Evolutionary conservation across 2,329 filamentous ascomycete genomes (phyloP), one percentile per base, ranked within the genome.

Genomic region (Colletotrichum horii): DNA sequence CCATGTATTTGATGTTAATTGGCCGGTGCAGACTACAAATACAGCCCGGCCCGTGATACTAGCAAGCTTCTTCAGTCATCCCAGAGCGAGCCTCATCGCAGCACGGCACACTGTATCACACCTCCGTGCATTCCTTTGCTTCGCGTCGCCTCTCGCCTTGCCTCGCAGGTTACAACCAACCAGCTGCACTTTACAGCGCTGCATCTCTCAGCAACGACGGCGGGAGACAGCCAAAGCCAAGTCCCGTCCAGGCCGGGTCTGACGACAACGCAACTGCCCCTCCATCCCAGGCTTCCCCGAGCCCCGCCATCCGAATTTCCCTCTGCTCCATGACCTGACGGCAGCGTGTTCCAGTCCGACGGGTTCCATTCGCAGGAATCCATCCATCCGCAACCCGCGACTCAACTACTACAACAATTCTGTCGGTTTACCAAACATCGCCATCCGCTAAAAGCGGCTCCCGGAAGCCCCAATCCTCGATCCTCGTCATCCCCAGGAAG

Each of bases 11-110:
- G 65, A 66, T 64, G 62, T 74, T 69, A 22, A 73, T 68, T 58
- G 70, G 64, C 36, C 64, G 56, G 30, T 65, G 36, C 74, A 73
- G 74, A 69, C 74, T 74, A 74, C 70, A 73, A 65, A 73, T 69
- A 74, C 58, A 69, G 70, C 52, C 43, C 26, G 58, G 48, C 24
- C 64, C 52, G 70, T 64, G 43, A 69, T 58, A 68, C 73, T 64
- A 43, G 64, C 58, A 69, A 19, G n/a, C n/a, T 60, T 32, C n/a
- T 28, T 69, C 16, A 19, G 26, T 65, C 15, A 48, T 74, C 43
- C 26, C 58, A 30, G 36, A 22, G 32, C 55, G 52, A 72, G 69
- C 69, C 55, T 72, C 38, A 36, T 71, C 34, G 38, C 32, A 34
- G 60, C 58, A 36, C 65, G 30, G 68, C 60, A 38, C 64, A 74